Evolutionary conservation across 768 basidiomycete species (phyloP), one percentile per base, ranked within the genome.

Genomic region (Saitozyma sp.): DNA sequence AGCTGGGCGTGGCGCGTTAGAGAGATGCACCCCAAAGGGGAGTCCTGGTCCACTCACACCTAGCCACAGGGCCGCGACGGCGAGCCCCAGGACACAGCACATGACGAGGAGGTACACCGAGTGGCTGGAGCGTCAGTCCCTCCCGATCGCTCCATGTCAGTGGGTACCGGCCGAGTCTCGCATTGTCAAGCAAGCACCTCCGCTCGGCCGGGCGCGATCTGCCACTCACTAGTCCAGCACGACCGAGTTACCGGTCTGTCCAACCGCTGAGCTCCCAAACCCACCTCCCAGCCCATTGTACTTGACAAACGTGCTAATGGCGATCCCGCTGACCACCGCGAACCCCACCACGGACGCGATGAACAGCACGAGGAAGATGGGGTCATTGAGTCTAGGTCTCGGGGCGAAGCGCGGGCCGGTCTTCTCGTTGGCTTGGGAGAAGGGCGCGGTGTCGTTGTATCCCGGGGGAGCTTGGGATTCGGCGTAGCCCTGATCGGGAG

Each of bases 71-170:
- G 83, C 79, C 8, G 90, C 89, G 14, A 92, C 81, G 10, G 89
- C 64, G 9, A 91, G 78, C 1, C 85, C 89, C 16, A 86, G 84
- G 8, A 84, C 90, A 2, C 87, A 86, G 49, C 90, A 85, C 49
- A 92, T 81, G 38, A 91, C 83, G 9, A 91, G 81, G n/a, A 92
- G 84, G 70, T 87, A 89, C 3, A 86, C 86, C 0, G 90, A 87
- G 68, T 87, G 86, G 76, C 89, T 89, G 54, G 10, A 62, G 16
- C 13, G 29, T 64, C 19, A 59, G n/a, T 29, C 2, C 5, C 29
- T 5, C 29, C 29, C 29, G 29, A 29, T 5, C 29, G 2, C 14
- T 54, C 37, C 50, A 50, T 29, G 29, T 29, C 29, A 29, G 2
- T 2, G 5, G 29, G 5, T 29, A 29, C 29, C 29, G 5, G 2